Evolutionary conservation across 2,329 filamentous ascomycete genomes (phyloP).

Genomic region (Sporothrix phasma): DNA sequence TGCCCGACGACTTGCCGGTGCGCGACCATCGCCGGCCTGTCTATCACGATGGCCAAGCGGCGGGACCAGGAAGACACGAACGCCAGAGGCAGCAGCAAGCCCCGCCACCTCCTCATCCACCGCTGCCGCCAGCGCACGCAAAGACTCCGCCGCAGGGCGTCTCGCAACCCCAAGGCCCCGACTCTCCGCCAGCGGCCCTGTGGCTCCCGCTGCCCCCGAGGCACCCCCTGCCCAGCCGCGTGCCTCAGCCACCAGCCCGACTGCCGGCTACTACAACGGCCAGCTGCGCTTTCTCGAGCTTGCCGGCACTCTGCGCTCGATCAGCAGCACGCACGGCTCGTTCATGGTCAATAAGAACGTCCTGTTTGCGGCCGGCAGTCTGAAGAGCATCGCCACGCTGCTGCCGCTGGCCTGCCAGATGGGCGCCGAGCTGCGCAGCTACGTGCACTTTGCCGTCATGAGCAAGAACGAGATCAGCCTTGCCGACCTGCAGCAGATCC

Average conservation of each 20-base stretch:
- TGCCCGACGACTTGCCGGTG: constrained; percentile 39
- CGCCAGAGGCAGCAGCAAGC: not conserved
- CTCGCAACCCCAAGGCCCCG: not conserved
- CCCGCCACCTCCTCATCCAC: not conserved
- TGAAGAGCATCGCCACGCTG: constrained; percentile 62
- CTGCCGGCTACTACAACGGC: constrained; percentile 49
- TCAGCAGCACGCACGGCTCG: constrained; percentile 43
- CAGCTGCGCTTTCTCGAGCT: constrained; percentile 60
- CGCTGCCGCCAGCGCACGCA: not conserved
- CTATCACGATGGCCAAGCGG: constrained; percentile 23
- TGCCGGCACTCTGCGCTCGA: constrained; percentile 50
- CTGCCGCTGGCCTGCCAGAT: constrained; percentile 83
- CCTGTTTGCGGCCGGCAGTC: constrained; percentile 65
- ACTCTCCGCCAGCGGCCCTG: not conserved
- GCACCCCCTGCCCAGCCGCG: not conserved
- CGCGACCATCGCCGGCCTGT: constrained; percentile 31
- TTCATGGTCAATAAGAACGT: constrained; percentile 55
- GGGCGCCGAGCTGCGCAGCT: constrained; percentile 56
- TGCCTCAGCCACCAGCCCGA: not conserved
- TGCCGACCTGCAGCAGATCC: constrained; percentile 61
- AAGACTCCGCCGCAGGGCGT: not conserved
- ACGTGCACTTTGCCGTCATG: constrained; percentile 74
- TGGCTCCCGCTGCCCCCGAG: not conserved
- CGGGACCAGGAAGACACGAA: constrained; percentile 7
- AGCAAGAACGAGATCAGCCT: constrained; percentile 61